Conservation (phyloP, 345 rosid genomes). For the Arabidopsis suecica region DNA sequence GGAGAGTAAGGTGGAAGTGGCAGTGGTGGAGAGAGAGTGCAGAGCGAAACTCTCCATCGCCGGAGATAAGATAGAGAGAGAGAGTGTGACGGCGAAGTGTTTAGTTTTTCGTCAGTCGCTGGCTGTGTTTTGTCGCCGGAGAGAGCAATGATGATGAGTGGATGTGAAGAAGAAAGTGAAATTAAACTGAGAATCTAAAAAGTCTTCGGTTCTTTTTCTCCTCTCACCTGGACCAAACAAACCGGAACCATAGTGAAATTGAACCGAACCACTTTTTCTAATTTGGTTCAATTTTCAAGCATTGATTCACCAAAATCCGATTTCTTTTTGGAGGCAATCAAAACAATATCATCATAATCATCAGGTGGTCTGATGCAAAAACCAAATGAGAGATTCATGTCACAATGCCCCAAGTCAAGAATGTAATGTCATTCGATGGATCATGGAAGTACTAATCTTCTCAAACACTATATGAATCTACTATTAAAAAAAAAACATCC, state of each 20-base stretch:
- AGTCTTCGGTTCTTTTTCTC: slow-evolving; percentile 3
- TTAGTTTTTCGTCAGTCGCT: not conserved
- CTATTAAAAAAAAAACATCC: not conserved
- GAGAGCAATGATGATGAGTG: slow-evolving; percentile 28
- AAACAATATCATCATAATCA: too few species aligned
- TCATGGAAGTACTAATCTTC: not conserved
- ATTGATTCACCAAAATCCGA: too few species aligned
- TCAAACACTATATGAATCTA: not conserved
- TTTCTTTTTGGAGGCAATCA: too few species aligned
- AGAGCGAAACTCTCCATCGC: slow-evolving; percentile 78
- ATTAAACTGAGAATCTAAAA: slow-evolving; percentile 20
- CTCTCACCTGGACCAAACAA: not conserved
- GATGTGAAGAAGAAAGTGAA: slow-evolving; percentile 25
- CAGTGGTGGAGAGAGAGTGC: slow-evolving; percentile 56
- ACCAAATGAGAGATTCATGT: too few species aligned
- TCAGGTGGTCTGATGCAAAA: too few species aligned
- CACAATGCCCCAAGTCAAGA: too few species aligned
- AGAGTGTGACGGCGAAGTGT: not conserved
- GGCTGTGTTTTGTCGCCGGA: slow-evolving; percentile 31
- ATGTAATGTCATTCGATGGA: not conserved
- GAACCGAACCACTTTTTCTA: not conserved
- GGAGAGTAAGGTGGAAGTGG: slow-evolving; percentile 48
- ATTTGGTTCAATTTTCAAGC: too few species aligned
- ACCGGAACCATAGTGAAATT: slow-evolving; percentile 5
- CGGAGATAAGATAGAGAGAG: slow-evolving; percentile 31